phyloP scores from a whole-genome alignment of 371 early-diverging fungal genomes.

The Mortierella sp. region DNA sequence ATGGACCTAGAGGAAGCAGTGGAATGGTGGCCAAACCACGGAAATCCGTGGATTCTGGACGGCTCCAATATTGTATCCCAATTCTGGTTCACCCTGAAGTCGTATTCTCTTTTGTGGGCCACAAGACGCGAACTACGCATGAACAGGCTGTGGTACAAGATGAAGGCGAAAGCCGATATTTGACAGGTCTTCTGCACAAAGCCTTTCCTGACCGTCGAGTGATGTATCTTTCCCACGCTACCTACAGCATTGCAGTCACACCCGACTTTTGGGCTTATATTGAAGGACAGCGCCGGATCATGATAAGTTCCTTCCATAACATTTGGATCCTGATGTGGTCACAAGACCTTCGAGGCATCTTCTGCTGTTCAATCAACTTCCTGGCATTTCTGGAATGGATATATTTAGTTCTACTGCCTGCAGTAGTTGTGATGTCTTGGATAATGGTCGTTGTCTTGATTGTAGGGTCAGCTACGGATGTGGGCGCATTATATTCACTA shows the following conservation, averaged over 20 bases:
- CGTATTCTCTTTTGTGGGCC: conserved; percentile 90
- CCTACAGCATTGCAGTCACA: conserved; percentile 92
- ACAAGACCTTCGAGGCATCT: conserved; percentile 92
- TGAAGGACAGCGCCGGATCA: conserved; percentile 91
- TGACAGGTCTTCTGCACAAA: conserved; percentile 98
- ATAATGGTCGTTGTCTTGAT: conserved; percentile 3
- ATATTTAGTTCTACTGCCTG: conserved; percentile 94
- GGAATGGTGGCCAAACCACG: neutral
- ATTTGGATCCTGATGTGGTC: conserved; percentile 34
- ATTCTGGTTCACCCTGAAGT: conserved; percentile 91
- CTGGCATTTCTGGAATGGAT: conserved; percentile 93
- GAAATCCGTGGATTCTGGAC: neutral
- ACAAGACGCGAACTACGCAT: conserved; percentile 94
- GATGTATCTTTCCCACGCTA: conserved; percentile 93
- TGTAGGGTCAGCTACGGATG: conserved; percentile 14
- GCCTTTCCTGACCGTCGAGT: conserved; percentile 92
- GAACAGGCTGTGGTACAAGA: conserved; percentile 97
- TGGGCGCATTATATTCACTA: conserved; percentile 20
- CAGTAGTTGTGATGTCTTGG: conserved; percentile 70
- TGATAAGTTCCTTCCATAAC: conserved; percentile 73
- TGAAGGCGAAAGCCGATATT: conserved; percentile 95
- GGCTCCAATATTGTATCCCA: conserved; percentile 69
- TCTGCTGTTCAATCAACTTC: conserved; percentile 97
- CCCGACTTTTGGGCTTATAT: conserved; percentile 83
- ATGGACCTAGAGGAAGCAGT: neutral